These are phyloP conservation scores for Starmerella stigmatis DNA, from an alignment of 805 yeast genomes.

Conservation along the genomic window DNA sequence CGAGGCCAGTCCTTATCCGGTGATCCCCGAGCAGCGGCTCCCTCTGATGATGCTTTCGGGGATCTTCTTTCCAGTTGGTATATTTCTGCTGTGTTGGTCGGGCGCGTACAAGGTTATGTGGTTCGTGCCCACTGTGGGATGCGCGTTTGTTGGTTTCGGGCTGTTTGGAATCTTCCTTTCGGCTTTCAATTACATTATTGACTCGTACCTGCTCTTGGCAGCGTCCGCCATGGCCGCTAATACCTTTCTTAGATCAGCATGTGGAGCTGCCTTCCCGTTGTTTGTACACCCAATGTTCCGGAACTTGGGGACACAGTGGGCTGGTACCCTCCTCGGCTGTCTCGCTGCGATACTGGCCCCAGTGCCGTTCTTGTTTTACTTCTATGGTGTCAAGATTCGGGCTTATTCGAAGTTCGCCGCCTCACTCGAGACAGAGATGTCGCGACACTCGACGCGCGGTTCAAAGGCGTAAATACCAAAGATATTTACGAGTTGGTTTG, in stretches of 20 bases:
- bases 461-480: no score
- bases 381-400: slow-evolving; percentile 49
- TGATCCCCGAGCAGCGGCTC: slow-evolving; percentile 70
- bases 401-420: slow-evolving; percentile 46
- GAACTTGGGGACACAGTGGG: slow-evolving; percentile 64
- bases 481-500: no score
- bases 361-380: slow-evolving; percentile 55
- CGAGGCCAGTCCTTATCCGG: slow-evolving; percentile 43
- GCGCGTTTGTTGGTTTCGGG: slow-evolving; percentile 42
- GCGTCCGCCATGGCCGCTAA: slow-evolving; percentile 60
- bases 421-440: no score
- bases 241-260: slow-evolving; percentile 53
- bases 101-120: slow-evolving; percentile 67
- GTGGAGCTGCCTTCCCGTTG: slow-evolving; percentile 62
- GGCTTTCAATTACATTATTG: slow-evolving; percentile 50
- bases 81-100: slow-evolving; percentile 82
- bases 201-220: slow-evolving; percentile 46
- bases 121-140: slow-evolving; percentile 48
- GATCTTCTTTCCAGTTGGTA: slow-evolving; percentile 59
- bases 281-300: slow-evolving; percentile 62
- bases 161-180: slow-evolving; percentile 48
- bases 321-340: slow-evolving; percentile 59
- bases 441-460: no score
- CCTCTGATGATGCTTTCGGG: slow-evolving; percentile 68
- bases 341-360: slow-evolving; percentile 48